Base-by-base conservation (phyloP, 129 eudicot genomes). In the Glebionis coronaria region DNA sequence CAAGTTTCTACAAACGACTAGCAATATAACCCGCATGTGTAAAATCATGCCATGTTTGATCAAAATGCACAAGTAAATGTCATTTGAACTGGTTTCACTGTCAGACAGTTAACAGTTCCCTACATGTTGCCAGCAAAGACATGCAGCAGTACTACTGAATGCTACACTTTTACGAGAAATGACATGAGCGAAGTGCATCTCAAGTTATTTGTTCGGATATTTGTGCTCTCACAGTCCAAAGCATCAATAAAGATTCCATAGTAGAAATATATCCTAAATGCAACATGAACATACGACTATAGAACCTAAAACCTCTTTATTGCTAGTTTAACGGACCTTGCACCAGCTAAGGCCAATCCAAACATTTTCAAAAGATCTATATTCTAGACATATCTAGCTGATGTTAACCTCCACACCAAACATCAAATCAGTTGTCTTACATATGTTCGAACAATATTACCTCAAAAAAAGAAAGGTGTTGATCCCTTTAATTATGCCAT, bases 391-490 rank as follows among this genome's bases (percentile, higher is more conserved):
- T 12, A 72, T 42, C 47, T 25, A 50, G 63, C 29, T 21, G 7
- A 61, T 18, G 9, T 60, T 53, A 19, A 68, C 68, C 74, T 68
- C 38, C 47, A 49, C 13, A 23, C 69, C 21, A 50, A 71, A 65
- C 44, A 65, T 53, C 63, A 18, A 55, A 21, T 27, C 53, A 58
- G 49, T 47, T 71, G 68, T 56, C 51, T n/a, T n/a, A n/a, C n/a
- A n/a, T n/a, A 23, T 12, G 25, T 51, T 71, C 12, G 31, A 49
- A 45, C 50, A 50, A 50, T 31, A 15, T 73, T 70, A 77, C 76
- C 82, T 77, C 71, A 70, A 35, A 74, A n/a, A n/a, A 54, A 44
- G 53, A 68, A 75, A 49, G 76, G 56, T 65, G 76, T 71, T 68
- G 16, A 79, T 65, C 54, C 68, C 53, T 49, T 56, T n/a, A n/a